phyloP scores from a whole-genome alignment of 2,329 filamentous ascomycete species.

The Capronia americana region DNA sequence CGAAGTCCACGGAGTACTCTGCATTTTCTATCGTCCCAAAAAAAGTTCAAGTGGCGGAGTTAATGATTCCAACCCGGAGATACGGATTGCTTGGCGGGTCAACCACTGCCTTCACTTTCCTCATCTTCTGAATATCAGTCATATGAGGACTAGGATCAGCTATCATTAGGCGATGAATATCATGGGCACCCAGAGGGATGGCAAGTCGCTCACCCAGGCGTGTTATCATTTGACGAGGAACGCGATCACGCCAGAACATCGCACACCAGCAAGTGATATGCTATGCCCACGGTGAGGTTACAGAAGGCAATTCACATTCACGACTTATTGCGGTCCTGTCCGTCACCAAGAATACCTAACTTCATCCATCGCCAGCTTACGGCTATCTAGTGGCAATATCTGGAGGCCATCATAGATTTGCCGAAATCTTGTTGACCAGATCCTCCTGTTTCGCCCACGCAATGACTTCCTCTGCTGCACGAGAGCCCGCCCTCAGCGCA shows the following conservation, averaged over 20 bases:
- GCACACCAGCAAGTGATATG: not conserved
- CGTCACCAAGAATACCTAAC: not conserved
- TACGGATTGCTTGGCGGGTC: conserved; percentile 1
- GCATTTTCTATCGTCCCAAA: not conserved
- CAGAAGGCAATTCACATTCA: not conserved
- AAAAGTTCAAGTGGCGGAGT: conserved; percentile 12
- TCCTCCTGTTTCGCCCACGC: conserved; percentile 16
- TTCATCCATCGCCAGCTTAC: not conserved
- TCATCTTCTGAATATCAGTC: not conserved
- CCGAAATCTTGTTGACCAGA: conserved; percentile 4
- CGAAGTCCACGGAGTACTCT: not conserved
- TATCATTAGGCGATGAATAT: not conserved
- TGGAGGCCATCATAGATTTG: conserved; percentile 7
- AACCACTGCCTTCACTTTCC: not conserved
- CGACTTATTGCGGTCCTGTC: not conserved
- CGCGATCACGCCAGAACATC: not conserved
- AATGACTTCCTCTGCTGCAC: conserved; percentile 57
- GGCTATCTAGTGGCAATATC: not conserved
- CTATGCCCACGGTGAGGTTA: not conserved
- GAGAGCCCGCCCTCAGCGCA: conserved; percentile 56
- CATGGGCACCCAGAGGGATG: no score
- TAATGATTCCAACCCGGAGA: not conserved
- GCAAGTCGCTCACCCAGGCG: no score
- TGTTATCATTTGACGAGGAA: no score
- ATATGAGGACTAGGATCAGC: no score